Base-by-base conservation (phyloP, 2,329 filamentous ascomycete genomes). In the Coniochaeta hoffmannii region DNA sequence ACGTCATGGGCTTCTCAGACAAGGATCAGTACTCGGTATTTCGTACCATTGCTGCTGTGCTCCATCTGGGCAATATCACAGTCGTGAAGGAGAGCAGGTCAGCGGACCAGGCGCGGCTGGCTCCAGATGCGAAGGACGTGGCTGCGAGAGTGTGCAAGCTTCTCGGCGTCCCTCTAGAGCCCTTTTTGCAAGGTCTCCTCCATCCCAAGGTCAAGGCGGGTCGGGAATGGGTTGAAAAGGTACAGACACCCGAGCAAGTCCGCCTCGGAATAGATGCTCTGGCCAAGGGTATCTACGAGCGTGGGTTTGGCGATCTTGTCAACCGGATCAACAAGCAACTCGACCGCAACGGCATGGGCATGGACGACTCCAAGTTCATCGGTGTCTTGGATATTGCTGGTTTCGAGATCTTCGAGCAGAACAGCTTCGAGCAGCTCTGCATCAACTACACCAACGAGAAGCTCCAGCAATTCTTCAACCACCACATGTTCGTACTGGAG, bases 361-460 rank as follows among this genome's bases (percentile, higher is more conserved):
- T 87, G 51, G 92, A 99, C 57, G 92, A 97, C 66, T 92, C 89
- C 1, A 88, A 90, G 65, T 99, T 99, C 72, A 99, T 99, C 62
- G 94, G 94, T 54, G 94, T 99, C 9, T 85, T 99, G 41, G 94
- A 99, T 82, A 99, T 99, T 71, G 95, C 95, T 60, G 94, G 94
- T 58, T 99, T 99, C 71, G 94, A 99, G 68, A 99, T 99, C 57
- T 99, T 99, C 64, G 92, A 99, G 63, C 83, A 90, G 65, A 99
- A 99, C 76, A 97, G 93, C 76, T 99, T 99, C 66, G 94, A 99
- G 70, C 94, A 99, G 71, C 81, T 99, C 6, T 99, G 94, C 76
- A 99, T 99, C 80, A 99, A 99, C 73, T 99, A 99, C 73, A 97
- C 95, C 59, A 99, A 99, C 72, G 94, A 99, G 71, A 99, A 97